Evolutionary conservation across 176 grass and related monocot species (phyloP), one percentile per base, ranked within the genome.

Genomic region (Rhipidocladum racemiflorum): DNA sequence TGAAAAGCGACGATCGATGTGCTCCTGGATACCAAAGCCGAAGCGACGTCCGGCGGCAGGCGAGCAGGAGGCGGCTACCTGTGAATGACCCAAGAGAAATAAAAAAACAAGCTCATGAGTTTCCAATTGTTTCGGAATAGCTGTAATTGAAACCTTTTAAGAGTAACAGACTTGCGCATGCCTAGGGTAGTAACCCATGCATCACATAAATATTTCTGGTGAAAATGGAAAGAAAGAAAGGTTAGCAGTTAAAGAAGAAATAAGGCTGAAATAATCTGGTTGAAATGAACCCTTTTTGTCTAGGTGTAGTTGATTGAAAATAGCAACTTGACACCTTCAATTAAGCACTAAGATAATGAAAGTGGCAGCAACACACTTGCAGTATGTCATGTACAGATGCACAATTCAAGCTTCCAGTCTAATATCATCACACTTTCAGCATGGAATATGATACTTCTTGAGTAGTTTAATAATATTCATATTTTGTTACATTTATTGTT

Each of bases 121-220:
- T 99, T 91, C 89, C 90, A 81, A 81, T 81, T 90, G 70, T 87
- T 88, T 79, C 15, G 72, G 36, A 90, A 80, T 75, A 93, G 68
- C 66, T 95, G 91, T 66, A 99, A 72, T 78, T 91, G 83, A 38
- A 95, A 88, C 70, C 87, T 95, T 80, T 88, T 91, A 90, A 91
- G 83, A 82, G 91, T 86, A 85, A 95, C 87, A 64, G 89, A 91
- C 66, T 95, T 92, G 15, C 88, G 93, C 89, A 93, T 87, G 57
- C 92, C 87, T 63, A 92, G 65, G 68, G 88, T 88, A 83, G 85
- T 85, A 82, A 91, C 88, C 92, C 96, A 99, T 54, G 91, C 89
- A 93, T 93, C 80, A 86, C 75, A 93, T 69, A 99, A 86, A 85
- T 89, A 89, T 85, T 92, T 95, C 92, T 99, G 87, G 40, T 72